phyloP scores from a whole-genome alignment of 2,329 filamentous ascomycete genomes.

The Pseudocercospora musae region DNA sequence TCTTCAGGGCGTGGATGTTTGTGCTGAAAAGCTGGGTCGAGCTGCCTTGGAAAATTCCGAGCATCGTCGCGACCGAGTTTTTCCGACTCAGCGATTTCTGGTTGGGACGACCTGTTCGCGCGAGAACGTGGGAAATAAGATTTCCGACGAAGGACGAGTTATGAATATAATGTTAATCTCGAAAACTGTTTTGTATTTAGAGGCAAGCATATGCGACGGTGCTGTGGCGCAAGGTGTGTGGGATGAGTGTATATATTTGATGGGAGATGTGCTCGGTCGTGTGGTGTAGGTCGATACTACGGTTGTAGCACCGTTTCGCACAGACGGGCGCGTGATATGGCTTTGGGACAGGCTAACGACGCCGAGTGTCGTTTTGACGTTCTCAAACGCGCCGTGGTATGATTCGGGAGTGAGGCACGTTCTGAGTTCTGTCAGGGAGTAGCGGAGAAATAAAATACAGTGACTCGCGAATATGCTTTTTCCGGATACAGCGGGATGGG shows the following conservation, averaged over 20 bases:
- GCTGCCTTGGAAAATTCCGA: slow-evolving; percentile 29
- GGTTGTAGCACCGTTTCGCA: no score
- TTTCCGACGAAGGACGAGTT: slow-evolving; percentile 39
- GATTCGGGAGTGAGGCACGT: background rate
- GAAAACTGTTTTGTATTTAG: background rate
- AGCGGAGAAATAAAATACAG: no score
- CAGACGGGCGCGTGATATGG: background rate
- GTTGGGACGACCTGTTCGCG: slow-evolving; percentile 59
- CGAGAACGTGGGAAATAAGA: slow-evolving; percentile 55
- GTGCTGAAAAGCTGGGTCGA: slow-evolving; percentile 68
- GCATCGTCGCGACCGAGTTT: slow-evolving; percentile 54
- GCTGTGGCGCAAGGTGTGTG: background rate
- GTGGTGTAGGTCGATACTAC: no score
- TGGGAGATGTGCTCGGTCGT: background rate
- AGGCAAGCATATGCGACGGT: slow-evolving; percentile 11
- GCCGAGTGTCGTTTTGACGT: background rate
- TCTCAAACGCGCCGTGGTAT: background rate
- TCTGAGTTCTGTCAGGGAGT: background rate
- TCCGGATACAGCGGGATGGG: no score
- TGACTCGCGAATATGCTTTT: no score
- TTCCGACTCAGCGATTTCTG: slow-evolving; percentile 59
- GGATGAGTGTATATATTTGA: no score
- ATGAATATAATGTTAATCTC: slow-evolving; percentile 13
- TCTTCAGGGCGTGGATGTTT: slow-evolving; percentile 62
- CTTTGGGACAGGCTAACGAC: background rate